A percentile compares a stretch with the other conserved stretches of the same genome.
These are phyloP conservation scores for Dacryopinax primogenitus DNA, from an alignment of 768 basidiomycete genomes.

Conservation along the genomic window DNA sequence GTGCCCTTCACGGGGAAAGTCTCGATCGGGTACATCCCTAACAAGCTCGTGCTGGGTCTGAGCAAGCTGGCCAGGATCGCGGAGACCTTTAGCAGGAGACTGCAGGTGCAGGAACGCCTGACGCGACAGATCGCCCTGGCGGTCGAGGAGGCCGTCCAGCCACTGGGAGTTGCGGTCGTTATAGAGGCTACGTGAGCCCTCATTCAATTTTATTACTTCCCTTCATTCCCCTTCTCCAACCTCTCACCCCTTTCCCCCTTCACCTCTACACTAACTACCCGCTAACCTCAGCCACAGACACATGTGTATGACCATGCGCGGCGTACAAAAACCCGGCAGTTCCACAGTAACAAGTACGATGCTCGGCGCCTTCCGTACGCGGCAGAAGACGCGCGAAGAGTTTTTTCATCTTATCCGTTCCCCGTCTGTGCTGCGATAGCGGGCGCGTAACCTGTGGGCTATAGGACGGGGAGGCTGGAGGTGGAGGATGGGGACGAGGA, in stretches of 20 bases:
- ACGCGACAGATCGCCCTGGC: constrained; percentile 96
- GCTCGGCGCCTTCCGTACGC: constrained; percentile 96
- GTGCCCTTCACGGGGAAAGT: constrained; percentile 98
- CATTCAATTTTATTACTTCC: constrained; percentile 3
- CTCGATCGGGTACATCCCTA: constrained; percentile 95
- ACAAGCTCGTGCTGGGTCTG: constrained; percentile 81
- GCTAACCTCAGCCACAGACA: constrained; percentile 40
- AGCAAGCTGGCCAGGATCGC: constrained; percentile 96
- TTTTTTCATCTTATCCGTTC: constrained; percentile 65
- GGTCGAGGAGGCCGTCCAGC: constrained; percentile 96
- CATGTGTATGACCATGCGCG: constrained; percentile 99
- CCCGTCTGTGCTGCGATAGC: constrained; percentile 12
- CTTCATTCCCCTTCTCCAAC: constrained; percentile 12
- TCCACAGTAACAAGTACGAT: constrained; percentile 94
- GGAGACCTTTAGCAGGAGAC: constrained; percentile 87
- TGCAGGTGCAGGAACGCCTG: constrained; percentile 95
- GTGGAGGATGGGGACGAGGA: background rate
- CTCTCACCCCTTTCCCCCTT: background rate
- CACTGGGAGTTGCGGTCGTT: constrained; percentile 94
- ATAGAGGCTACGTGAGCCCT: constrained; percentile 91
- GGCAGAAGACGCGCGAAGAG: constrained; percentile 96
- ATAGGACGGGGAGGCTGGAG: too few species aligned
- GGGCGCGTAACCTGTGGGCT: background rate
- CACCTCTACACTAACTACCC: constrained; percentile 12
- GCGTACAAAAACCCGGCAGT: constrained; percentile 95